A percentile compares a stretch with the other conserved stretches of the same genome.
Conservation (phyloP, 225 moss, liverwort and hornwort genomes). For the Rhytidiadelphus loreus region DNA sequence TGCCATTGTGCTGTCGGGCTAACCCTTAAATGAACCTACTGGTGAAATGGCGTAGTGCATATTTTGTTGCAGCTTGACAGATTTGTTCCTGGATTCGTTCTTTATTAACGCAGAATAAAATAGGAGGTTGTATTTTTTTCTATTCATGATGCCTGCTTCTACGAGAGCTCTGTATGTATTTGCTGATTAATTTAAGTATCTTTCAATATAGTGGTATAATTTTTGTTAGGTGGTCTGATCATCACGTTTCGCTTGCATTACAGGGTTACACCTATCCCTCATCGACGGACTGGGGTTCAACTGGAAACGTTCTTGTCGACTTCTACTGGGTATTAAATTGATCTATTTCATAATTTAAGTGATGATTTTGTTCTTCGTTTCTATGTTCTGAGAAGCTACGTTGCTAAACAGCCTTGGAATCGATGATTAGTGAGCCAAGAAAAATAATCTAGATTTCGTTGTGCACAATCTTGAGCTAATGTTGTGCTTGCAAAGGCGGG, state of each 20-base stretch:
- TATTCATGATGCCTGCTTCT: not conserved
- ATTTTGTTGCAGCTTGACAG: not conserved
- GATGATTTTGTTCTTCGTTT: not conserved
- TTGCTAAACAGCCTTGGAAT: not conserved
- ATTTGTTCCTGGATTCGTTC: not conserved
- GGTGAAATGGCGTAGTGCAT: not conserved
- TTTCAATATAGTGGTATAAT: not conserved
- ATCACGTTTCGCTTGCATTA: not conserved
- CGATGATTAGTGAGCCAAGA: not conserved
- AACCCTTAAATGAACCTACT: not conserved
- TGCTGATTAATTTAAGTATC: not conserved
- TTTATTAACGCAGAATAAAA: not conserved
- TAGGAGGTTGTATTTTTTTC: not conserved
- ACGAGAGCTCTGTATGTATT: not conserved
- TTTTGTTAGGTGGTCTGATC: not conserved
- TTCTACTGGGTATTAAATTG: constrained; percentile 68
- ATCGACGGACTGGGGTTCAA: constrained; percentile 77
- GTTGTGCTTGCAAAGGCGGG: not conserved
- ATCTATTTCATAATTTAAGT: not conserved
- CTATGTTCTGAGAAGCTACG: not conserved
- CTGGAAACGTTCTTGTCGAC: constrained; percentile 70
- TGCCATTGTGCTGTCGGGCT: not conserved
- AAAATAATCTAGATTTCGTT: not conserved
- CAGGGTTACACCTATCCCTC: constrained; percentile 81
- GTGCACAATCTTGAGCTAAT: not conserved